Evolutionary conservation across 1,284 basidiomycete species (phyloP), one percentile per base, ranked within the genome.

Genomic region (Heterobasidion irregulare): DNA sequence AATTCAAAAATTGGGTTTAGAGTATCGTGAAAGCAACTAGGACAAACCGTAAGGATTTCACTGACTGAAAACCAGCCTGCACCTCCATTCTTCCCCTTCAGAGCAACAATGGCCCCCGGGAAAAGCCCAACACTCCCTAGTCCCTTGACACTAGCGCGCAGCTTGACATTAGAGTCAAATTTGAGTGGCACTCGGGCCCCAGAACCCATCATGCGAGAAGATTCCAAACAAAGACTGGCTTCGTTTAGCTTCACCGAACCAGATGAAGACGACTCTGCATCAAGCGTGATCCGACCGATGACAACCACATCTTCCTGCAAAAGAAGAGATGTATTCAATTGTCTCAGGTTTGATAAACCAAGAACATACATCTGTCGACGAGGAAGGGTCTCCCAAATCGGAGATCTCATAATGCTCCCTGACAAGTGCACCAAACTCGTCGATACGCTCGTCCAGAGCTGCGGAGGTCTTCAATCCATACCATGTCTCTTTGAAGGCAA

Each of bases 31-130:
- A 41, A 41, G 38, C 12, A 41, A n/a, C 58, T 49, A 0, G 63
- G 18, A 67, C 75, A 56, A 59, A 89, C 94, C 62, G 86, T 75
- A 41, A 98, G 69, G 12, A 98, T 76, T 65, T 98, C 94, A 32
- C 83, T 82, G 0, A 89, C 94, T 13, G 84, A 77, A 66, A 98
- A 99, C 68, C 83, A 84, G 2, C 83, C 86, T 5, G 92, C 94
- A 1, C 93, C 92, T 2, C 94, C 94, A 68, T 98, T 98, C 64
- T 82, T 82, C 0, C 97, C 97, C 61, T 84, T 89, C n/a, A 98
- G 67, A 2, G 89, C 92, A 0, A 90, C 86, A 49, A 99, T 84
- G 44, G 87, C 86, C 1, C 97, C 97, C 0, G 94, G 93, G 66
- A 95, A 99, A 35, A 99, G 67, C 0, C 89, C 86, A 18, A 88